phyloP scores from a whole-genome alignment of 345 rosid genomes.

The Citrus maxima region DNA sequence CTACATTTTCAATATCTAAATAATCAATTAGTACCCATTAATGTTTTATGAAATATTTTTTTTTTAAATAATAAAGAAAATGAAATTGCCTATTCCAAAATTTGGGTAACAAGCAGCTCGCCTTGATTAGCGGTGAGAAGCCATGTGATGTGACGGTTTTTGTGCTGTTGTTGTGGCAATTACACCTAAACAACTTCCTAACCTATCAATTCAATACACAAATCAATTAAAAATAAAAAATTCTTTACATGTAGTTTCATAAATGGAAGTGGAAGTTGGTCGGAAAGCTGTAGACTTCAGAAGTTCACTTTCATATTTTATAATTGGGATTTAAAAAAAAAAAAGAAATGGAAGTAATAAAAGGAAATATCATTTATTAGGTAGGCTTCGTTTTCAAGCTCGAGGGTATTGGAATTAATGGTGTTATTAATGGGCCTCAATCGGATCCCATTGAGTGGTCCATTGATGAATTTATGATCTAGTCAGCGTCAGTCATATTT shows the following conservation, averaged over 20 bases:
- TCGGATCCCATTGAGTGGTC: background rate
- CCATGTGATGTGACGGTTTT: background rate
- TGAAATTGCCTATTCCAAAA: background rate
- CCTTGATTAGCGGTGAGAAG: constrained; percentile 21
- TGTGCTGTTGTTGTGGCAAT: background rate
- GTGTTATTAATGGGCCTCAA: background rate
- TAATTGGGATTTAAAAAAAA: too few species aligned
- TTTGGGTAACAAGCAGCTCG: background rate
- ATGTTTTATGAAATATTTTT: background rate
- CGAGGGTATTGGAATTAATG: background rate
- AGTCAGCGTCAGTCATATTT: too few species aligned
- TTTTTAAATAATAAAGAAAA: background rate
- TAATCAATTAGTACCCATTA: background rate
- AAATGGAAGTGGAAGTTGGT: background rate
- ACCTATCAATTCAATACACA: background rate
- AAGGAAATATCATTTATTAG: background rate
- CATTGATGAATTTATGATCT: background rate
- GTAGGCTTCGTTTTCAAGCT: background rate
- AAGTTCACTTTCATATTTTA: too few species aligned
- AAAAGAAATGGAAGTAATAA: background rate
- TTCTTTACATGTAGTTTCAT: background rate
- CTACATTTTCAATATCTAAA: background rate
- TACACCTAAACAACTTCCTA: background rate
- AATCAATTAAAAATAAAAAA: background rate
- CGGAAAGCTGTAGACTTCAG: background rate